These are phyloP conservation scores for Aspergillus bridgeri DNA, from an alignment of 495 filamentous ascomycete species.

Conservation along the genomic window DNA sequence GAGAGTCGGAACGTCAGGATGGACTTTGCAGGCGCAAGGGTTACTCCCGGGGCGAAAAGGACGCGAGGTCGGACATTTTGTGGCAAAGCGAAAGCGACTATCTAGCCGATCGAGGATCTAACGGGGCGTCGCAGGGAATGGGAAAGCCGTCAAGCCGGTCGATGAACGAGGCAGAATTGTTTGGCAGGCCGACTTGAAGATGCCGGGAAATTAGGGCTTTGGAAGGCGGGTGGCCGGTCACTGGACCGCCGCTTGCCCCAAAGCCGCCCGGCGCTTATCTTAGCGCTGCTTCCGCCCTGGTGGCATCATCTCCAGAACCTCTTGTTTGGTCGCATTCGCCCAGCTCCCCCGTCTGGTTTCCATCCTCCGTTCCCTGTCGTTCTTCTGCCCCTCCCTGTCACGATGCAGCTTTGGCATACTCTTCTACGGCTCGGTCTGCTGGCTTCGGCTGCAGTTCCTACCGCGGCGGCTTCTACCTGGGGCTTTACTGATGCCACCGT, in stretches of 20 bases:
- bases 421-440: slow-evolving; percentile 39
- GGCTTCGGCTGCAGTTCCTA: slow-evolving; percentile 36
- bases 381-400: slow-evolving; percentile 12
- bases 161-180: slow-evolving; percentile 15
- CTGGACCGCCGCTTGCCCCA: slow-evolving; percentile 30
- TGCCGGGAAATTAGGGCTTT: slow-evolving; percentile 37
- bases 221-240: slow-evolving; percentile 24
- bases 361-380: slow-evolving; percentile 11
- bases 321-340: neutral
- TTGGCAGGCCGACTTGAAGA: slow-evolving; percentile 25
- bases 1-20: slow-evolving; percentile 19
- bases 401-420: slow-evolving; percentile 43
- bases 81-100: neutral
- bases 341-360: slow-evolving; percentile 4
- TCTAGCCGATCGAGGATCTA: neutral
- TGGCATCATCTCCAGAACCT: neutral
- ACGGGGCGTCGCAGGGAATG: neutral
- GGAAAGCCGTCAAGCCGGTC: slow-evolving; percentile 1
- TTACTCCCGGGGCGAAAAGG: slow-evolving; percentile 14
- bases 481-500: slow-evolving; percentile 81
- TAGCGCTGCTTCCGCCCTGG: slow-evolving; percentile 13
- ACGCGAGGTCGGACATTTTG: slow-evolving; percentile 13
- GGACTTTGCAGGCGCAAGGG: slow-evolving; percentile 16
- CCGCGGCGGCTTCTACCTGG: slow-evolving; percentile 70
- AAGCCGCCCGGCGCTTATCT: slow-evolving; percentile 24